A percentile compares a stretch with the other conserved stretches of the same genome.
Conservation (phyloP, 352 stramenopile genomes). For the Globisporangium lucens region DNA sequence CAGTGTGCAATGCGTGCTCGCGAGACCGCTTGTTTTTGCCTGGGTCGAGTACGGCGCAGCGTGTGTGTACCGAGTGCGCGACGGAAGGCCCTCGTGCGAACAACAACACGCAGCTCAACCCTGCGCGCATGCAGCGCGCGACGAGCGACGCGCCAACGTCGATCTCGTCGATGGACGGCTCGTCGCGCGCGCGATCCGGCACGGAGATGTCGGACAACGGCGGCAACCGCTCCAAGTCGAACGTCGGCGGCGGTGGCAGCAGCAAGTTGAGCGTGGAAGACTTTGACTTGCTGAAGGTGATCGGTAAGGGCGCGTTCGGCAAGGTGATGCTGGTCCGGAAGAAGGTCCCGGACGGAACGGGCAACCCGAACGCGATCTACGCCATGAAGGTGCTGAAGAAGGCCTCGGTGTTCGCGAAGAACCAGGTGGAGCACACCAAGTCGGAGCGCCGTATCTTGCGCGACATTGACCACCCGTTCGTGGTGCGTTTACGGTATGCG, state of each 20-base stretch:
- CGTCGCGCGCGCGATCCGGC: constrained; percentile 53
- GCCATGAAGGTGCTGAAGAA: constrained; percentile 95
- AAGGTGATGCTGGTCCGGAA: constrained; percentile 96
- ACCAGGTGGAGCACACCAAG: constrained; percentile 93
- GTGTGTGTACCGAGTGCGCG: constrained; percentile 86
- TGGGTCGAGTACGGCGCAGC: constrained; percentile 79
- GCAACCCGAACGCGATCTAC: constrained; percentile 83
- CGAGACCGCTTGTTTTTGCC: constrained; percentile 82
- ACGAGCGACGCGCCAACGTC: constrained; percentile 52
- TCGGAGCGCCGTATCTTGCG: constrained; percentile 88
- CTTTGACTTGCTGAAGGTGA: constrained; percentile 95
- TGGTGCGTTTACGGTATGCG: constrained; percentile 91
- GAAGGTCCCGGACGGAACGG: constrained; percentile 71
- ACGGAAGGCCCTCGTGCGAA: constrained; percentile 73
- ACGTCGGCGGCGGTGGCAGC: constrained; percentile 21
- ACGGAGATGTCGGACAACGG: constrained; percentile 70
- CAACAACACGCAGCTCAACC: constrained; percentile 34
- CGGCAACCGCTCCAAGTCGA: constrained; percentile 51
- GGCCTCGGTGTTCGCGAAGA: constrained; percentile 88
- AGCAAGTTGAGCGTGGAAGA: constrained; percentile 90
- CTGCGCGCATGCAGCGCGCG: constrained; percentile 52
- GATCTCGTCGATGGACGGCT: constrained; percentile 19
- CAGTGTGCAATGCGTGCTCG: constrained; percentile 86
- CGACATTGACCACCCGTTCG: constrained; percentile 92
- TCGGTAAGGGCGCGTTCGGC: constrained; percentile 94